These are phyloP conservation scores for Primulina eburnea DNA, from an alignment of 257 asterid species.

Conservation along the genomic window DNA sequence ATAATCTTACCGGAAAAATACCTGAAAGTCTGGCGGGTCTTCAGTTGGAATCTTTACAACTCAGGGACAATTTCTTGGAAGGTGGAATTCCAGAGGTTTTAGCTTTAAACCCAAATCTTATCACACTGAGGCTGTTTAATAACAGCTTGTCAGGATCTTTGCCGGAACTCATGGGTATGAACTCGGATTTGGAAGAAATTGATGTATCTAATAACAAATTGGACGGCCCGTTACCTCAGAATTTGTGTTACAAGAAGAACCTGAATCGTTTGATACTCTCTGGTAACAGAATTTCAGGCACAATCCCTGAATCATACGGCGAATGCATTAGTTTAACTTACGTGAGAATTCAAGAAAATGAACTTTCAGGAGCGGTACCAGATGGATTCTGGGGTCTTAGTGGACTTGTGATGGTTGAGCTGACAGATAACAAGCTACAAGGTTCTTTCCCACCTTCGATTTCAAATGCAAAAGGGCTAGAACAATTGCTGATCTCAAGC, in stretches of 20 bases:
- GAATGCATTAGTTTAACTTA: slow-evolving; percentile 53
- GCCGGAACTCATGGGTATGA: slow-evolving; percentile 56
- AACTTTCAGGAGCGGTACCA: slow-evolving; percentile 55
- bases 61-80: slow-evolving; percentile 56
- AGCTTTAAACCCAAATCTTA: slow-evolving; percentile 42
- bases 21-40: slow-evolving; percentile 59
- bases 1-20: slow-evolving; percentile 59
- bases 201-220: slow-evolving; percentile 64
- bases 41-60: slow-evolving; percentile 45
- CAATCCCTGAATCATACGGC: slow-evolving; percentile 61
- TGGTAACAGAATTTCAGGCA: slow-evolving; percentile 56
- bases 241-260: slow-evolving; percentile 48
- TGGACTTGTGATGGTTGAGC: slow-evolving; percentile 43
- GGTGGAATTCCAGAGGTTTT: slow-evolving; percentile 63
- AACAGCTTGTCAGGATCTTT: slow-evolving; percentile 59
- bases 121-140: slow-evolving; percentile 49
- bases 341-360: slow-evolving; percentile 48
- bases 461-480: slow-evolving; percentile 40
- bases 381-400: slow-evolving; percentile 58
- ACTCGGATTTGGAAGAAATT: slow-evolving; percentile 55
- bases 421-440: slow-evolving; percentile 51
- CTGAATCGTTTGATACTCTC: slow-evolving; percentile 42
- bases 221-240: slow-evolving; percentile 65
- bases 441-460: slow-evolving; percentile 59
- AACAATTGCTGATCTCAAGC: slow-evolving; percentile 45